Evolutionary conservation across 2,329 filamentous ascomycete genomes (phyloP), one percentile per base, ranked within the genome.

Genomic region (Aspergillus pseudotamarii): DNA sequence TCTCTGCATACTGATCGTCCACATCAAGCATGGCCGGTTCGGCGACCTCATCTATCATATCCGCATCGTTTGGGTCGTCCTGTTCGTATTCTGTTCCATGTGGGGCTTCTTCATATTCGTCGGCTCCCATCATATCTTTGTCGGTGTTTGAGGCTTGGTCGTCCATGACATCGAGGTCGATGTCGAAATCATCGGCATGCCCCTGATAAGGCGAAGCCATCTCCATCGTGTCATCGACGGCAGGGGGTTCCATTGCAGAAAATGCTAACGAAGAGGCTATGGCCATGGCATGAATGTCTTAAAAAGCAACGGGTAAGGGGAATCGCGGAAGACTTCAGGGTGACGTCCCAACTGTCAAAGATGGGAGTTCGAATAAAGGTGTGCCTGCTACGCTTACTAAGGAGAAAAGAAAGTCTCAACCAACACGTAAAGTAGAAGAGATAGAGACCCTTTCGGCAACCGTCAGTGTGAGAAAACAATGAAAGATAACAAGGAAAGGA

Each of bases 141-240:
- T 89, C 88, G 68, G 86, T 83, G 56, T 86, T 79, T 59, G 87
- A 86, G 62, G 82, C 80, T 67, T 88, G 84, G 68, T 88, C 84
- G 63, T 89, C 74, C 70, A 80, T 77, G 64, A 83, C 73, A 67
- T 88, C 86, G 64, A 89, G 80, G 67, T 89, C 87, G 64, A 89
- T 86, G 80, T 70, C 84, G 79, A 71, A 89, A 79, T 81, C 81
- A 68, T 86, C 84, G 57, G 80, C 79, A 59, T 78, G 75, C 4
- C 75, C 76, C 34, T 78, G 71, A 48, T 78, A 78, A 36, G 77
- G 77, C 46, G 76, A 78, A 12, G 75, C 73, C 77, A 80, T 76
- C 64, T 80, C 78, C 77, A 80, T 80, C 54, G 70, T 79, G 59
- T 84, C 80, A 61, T 82, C 81, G 54, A 75, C 62, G 21, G 69